Evolutionary conservation across 306 rosid species (phyloP), one percentile per base, ranked within the genome.

Genomic region (Ceratonia siliqua): DNA sequence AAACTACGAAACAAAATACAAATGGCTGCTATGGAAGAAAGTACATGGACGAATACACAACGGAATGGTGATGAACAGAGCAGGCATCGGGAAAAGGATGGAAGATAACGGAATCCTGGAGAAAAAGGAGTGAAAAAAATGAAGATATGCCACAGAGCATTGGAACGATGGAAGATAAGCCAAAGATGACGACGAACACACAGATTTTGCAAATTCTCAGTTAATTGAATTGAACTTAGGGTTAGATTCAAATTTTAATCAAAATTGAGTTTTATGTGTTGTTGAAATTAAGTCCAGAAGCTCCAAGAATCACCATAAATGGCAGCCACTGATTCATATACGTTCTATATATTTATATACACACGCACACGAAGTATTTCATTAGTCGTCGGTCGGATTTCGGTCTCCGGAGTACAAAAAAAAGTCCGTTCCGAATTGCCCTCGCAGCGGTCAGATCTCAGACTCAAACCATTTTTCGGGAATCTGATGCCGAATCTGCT

Each of bases 231-330:
- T 61, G 25, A 72, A 55, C 22, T 45, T 22, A 33, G 57, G 27
- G 22, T 70, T 50, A 50, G 38, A 6, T 30, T 49, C 20, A 8
- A 13, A 0, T 65, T 82, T 73, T 8, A 35, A 54, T 66, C 15
- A 79, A 79, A 76, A 80, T 70, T 42, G 18, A 43, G 64, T 21
- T 48, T 18, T 15, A 14, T 69, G 33, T 38, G 42, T 59, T 53
- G 20, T 38, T 39, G 46, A 78, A 82, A 75, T 80, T 48, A 59
- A 55, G 87, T 73, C 79, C 83, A 68, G 66, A 72, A 78, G 83
- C 87, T 75, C 68, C 57, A 75, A 24, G 70, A 68, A 56, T 54
- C 52, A 79, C 84, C 92, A 75, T 84, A 53, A 78, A 84, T 54
- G 81, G 86, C 87, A 58, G 79, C 79, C 82, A 68, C 56, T 22